Evolutionary conservation across 106 monocot genomes (phyloP), one percentile per base, ranked within the genome.

Genomic region (Dactylorhiza incarnata): DNA sequence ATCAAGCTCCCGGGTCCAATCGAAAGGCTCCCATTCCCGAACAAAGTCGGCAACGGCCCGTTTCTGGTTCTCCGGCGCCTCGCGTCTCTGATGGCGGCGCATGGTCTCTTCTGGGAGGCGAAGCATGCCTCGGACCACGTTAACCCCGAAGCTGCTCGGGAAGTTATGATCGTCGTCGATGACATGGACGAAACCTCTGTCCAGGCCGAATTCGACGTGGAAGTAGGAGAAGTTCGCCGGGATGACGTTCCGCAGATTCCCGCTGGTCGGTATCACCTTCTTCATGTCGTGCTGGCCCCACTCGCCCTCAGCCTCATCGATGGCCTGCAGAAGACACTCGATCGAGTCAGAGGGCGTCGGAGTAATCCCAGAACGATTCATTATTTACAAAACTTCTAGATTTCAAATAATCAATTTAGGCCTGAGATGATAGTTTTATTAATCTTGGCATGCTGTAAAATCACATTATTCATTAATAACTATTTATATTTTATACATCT

Each of bases 271-370:
- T 73, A 92, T 92, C 13, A 92, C 77, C 78, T 92, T 92, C 78
- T 92, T 92, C 82, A 85, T 84, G 47, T 84, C 85, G 54, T 92
- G 91, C 77, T 92, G 91, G 23, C 81, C 85, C 89, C 91, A 92
- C 66, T 89, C 88, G 43, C 89, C 91, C 73, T 91, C 91, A 14
- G 85, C 91, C 73, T 91, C 91, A 80, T 91, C 91, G 73, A 91
- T 91, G 49, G 88, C 91, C 88, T 91, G 68, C 17, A 49, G 75
- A 37, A 47, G 47, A 15, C 22, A 49, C 49, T 49, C 19, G 11
- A 69, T 13, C 45, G 43, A 45, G 6, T 69, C 43, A 65, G 26
- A 65, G 26, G 26, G 5, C 13, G 12, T 65, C 0, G 37, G 37
- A 13, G 29, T 9, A 65, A 12, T 6, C 65, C 12, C 26, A 65